A percentile compares a stretch with the other conserved stretches of the same genome.
Evolutionary conservation across 108 stramenopile genomes (phyloP).

Genomic region (Chaetoceros tenuissimus): DNA sequence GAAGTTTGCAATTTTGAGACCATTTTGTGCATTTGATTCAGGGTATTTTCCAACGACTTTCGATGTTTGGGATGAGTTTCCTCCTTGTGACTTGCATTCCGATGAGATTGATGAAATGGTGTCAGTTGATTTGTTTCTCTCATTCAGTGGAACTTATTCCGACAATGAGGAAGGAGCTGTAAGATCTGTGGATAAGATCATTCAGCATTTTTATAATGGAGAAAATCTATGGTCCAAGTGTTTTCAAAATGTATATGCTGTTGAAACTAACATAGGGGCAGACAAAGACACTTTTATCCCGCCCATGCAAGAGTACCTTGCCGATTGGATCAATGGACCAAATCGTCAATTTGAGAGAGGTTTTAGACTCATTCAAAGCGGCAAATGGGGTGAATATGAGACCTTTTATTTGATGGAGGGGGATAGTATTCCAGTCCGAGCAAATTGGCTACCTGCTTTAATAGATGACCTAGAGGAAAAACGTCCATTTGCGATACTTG

Average conservation of each 20-base stretch:
- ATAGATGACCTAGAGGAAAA: slow-evolving; percentile 36
- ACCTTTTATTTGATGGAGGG: slow-evolving; percentile 66
- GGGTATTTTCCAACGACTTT: slow-evolving; percentile 9
- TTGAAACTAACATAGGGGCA: slow-evolving; percentile 55
- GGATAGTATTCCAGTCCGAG: slow-evolving; percentile 52
- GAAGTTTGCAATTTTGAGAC: slow-evolving; percentile 15
- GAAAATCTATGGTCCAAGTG: slow-evolving; percentile 60
- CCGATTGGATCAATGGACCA: slow-evolving; percentile 72
- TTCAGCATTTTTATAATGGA: slow-evolving; percentile 47
- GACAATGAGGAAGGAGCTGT: slow-evolving; percentile 50
- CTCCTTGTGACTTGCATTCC: slow-evolving; percentile 15
- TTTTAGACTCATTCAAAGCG: slow-evolving; percentile 50
- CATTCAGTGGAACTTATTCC: slow-evolving; percentile 51
- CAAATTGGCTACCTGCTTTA: slow-evolving; percentile 56
- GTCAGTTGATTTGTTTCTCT: slow-evolving; percentile 49
- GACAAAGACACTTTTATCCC: slow-evolving; percentile 38
- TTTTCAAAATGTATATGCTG: slow-evolving; percentile 51
- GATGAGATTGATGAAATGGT: too few relatives aligned
- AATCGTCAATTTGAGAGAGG: slow-evolving; percentile 65
- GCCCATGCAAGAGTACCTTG: slow-evolving; percentile 36
- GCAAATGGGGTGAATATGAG: slow-evolving; percentile 53
- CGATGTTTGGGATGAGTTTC: slow-evolving; percentile 16
- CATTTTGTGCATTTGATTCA: slow-evolving; percentile 14
- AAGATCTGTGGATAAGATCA: slow-evolving; percentile 43
- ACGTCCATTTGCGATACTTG: slow-evolving; percentile 52